Conservation (phyloP, 306 rosid genomes). For the Calophaca sinica region DNA sequence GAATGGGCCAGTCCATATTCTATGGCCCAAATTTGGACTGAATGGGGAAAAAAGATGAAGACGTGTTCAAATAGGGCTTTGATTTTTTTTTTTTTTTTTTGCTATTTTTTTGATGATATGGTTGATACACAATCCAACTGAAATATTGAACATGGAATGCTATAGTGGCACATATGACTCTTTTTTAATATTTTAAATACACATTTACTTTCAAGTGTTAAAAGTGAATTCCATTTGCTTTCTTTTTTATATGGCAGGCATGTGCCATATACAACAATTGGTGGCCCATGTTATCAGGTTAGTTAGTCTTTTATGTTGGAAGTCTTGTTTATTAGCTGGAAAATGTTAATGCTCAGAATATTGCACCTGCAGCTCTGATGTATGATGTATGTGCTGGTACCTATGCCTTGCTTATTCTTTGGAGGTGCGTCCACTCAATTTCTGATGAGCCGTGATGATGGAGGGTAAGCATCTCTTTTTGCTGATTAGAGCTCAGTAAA, state of each 20-base stretch:
- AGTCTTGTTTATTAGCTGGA: slow-evolving; percentile 27
- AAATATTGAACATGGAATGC: slow-evolving; percentile 23
- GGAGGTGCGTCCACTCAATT: slow-evolving; percentile 93
- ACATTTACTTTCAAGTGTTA: slow-evolving; percentile 31
- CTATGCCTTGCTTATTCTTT: slow-evolving; percentile 98
- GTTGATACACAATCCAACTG: slow-evolving; percentile 13
- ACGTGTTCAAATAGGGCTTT: slow-evolving; percentile 1
- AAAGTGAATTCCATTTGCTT: slow-evolving; percentile 3
- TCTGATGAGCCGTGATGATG: slow-evolving; percentile 76
- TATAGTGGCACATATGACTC: slow-evolving; percentile 27
- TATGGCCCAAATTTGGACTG: slow-evolving; percentile 4
- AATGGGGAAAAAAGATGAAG: not conserved
- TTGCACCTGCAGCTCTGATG: slow-evolving; percentile 84
- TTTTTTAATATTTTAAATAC: slow-evolving; percentile 3
- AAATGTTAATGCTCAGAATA: slow-evolving; percentile 20
- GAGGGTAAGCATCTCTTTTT: slow-evolving; percentile 51
- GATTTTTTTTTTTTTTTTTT: too few relatives aligned
- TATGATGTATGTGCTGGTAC: slow-evolving; percentile 84
- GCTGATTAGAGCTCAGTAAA: slow-evolving; percentile 5
- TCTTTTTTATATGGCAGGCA: slow-evolving; percentile 66
- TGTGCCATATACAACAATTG: slow-evolving; percentile 94
- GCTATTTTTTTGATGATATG: slow-evolving; percentile 21
- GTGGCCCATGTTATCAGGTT: slow-evolving; percentile 99
- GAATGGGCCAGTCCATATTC: not conserved
- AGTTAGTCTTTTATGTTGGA: slow-evolving; percentile 39